phyloP scores from a whole-genome alignment of 371 early-diverging fungal species.

The Lichtheimia corymbifera region DNA sequence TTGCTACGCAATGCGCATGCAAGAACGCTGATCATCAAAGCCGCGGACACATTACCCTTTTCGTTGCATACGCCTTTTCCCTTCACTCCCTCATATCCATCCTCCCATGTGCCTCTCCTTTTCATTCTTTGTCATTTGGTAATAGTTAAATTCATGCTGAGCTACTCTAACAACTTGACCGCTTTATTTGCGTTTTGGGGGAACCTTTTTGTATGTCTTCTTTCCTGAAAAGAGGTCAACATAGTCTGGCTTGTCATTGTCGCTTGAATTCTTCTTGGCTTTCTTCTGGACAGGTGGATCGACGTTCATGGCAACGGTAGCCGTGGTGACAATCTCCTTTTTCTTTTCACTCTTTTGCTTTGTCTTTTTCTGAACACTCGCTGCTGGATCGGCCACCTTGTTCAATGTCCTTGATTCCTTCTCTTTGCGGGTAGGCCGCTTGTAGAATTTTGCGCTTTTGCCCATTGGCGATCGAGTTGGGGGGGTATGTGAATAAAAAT shows the following conservation, averaged over 20 bases:
- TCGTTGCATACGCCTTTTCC: no score
- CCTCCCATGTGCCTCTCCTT: no score
- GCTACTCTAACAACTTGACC: no score
- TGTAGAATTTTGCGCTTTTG: constrained; percentile 63
- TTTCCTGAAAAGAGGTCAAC: constrained; percentile 50
- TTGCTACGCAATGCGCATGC: no score
- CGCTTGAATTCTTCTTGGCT: constrained; percentile 21
- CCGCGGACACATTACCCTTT: no score
- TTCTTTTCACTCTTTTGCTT: constrained; percentile 16
- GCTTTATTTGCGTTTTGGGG: constrained; percentile 31
- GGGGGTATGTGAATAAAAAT: no score
- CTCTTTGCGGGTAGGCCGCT: constrained; percentile 60
- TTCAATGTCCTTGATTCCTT: constrained; percentile 50
- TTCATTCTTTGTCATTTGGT: no score
- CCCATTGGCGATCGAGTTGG: constrained; percentile 37
- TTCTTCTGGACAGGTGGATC: constrained; percentile 16
- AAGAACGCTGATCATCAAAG: no score
- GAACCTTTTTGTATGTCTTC: constrained; percentile 44
- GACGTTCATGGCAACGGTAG: constrained; percentile 22
- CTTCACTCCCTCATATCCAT: no score
- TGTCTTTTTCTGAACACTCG: constrained; percentile 19
- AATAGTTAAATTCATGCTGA: no score
- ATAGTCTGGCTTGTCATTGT: constrained; percentile 38
- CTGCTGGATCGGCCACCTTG: constrained; percentile 23
- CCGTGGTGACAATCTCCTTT: constrained; percentile 19